Percentiles rank a stretch among this genome's conserved stretches.
Evolutionary conservation across 2,329 filamentous ascomycete species (phyloP).

Genomic region (Sporothrix brunneoviolacea): DNA sequence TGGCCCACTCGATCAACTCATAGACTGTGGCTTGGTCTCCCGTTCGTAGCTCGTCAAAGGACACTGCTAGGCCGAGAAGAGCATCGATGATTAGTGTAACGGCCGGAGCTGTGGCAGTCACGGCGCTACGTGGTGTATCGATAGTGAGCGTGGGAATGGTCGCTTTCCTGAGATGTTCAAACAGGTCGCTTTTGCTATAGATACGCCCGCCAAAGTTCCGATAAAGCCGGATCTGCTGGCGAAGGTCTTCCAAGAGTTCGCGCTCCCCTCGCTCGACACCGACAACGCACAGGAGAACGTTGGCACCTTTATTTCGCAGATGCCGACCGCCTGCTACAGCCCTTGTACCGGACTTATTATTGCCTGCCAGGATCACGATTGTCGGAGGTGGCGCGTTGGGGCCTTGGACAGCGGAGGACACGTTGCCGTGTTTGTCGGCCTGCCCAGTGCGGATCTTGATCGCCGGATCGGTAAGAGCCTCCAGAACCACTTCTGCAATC

Average conservation of each 20-base stretch:
- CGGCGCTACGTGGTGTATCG: conserved; percentile 31
- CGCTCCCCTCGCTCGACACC: conserved; percentile 75
- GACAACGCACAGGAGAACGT: conserved; percentile 76
- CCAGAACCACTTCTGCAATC: conserved; percentile 76
- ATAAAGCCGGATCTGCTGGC: conserved; percentile 77
- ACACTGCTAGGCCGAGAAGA: conserved; percentile 75
- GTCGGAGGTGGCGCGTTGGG: conserved; percentile 27
- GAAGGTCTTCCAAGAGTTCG: conserved; percentile 72
- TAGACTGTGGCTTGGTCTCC: conserved; percentile 79
- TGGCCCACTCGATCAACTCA: conserved; percentile 89
- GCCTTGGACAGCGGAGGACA: neutral
- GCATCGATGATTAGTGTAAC: conserved; percentile 84
- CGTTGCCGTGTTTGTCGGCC: conserved; percentile 19
- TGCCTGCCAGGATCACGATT: conserved; percentile 81
- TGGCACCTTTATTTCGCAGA: conserved; percentile 73
- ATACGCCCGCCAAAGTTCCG: conserved; percentile 75
- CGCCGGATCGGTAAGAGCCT: conserved; percentile 57
- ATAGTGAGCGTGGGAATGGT: conserved; percentile 31
- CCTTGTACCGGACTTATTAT: conserved; percentile 80
- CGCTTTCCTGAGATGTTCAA: conserved; percentile 50
- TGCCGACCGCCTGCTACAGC: conserved; percentile 82
- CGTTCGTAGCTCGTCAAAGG: conserved; percentile 80
- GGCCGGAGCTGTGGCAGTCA: conserved; percentile 49
- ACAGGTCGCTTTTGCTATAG: conserved; percentile 52
- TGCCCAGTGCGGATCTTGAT: conserved; percentile 48